phyloP scores from a whole-genome alignment of 345 rosid species.

The Hypericum androsaemum region DNA sequence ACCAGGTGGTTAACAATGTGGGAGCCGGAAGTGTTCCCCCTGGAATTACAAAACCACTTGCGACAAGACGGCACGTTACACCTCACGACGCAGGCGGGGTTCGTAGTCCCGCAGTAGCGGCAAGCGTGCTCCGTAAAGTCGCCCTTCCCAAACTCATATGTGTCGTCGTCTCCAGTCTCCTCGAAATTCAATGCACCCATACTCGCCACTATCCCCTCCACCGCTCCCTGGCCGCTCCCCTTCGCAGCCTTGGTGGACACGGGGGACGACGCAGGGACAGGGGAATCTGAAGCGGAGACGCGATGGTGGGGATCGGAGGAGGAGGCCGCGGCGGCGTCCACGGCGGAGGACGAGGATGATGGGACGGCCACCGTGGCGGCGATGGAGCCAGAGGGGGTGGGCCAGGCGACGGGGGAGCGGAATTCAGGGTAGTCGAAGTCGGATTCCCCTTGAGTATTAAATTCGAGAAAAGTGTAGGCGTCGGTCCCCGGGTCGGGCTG shows the following conservation, averaged over 20 bases:
- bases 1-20: constrained; percentile 98
- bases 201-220: constrained; percentile 65
- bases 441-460: constrained; percentile 94
- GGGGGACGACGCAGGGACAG: constrained; percentile 36
- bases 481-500: constrained; percentile 84
- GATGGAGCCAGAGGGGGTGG: constrained; percentile 82
- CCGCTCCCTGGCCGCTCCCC: constrained; percentile 32
- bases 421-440: constrained; percentile 95
- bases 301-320: constrained; percentile 18
- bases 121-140: constrained; percentile 92
- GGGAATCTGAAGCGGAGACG: constrained; percentile 12
- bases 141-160: constrained; percentile 64
- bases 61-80: constrained; percentile 97
- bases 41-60: constrained; percentile 98
- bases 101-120: constrained; percentile 91
- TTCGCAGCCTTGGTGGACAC: constrained; percentile 30
- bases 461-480: constrained; percentile 90
- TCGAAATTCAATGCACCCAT: constrained; percentile 84
- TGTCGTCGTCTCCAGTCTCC: constrained; percentile 82
- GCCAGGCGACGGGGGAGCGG: constrained; percentile 75
- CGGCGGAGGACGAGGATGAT: constrained; percentile 18
- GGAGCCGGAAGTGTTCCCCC: constrained; percentile 98
- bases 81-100: constrained; percentile 95
- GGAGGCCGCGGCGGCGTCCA: constrained; percentile 24
- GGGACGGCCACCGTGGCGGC: constrained; percentile 36